A percentile compares a stretch with the other conserved stretches of the same genome.
Conservation (phyloP, 202 grass and related monocot genomes). For the Panicum hallii region DNA sequence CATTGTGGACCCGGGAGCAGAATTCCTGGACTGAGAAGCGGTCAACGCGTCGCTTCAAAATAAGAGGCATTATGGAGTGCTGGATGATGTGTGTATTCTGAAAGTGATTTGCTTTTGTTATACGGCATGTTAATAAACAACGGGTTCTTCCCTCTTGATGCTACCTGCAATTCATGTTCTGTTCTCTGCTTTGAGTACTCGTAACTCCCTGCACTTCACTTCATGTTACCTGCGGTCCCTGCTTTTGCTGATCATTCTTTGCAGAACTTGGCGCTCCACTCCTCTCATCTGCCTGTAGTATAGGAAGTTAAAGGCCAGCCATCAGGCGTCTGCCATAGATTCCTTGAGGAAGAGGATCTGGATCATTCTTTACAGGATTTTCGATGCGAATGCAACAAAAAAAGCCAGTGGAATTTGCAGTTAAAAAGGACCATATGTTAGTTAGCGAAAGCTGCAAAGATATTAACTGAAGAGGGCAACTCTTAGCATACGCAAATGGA, state of each 20-base stretch:
- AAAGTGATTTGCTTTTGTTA: conserved; percentile 31
- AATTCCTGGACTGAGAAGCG: background rate
- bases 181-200: background rate
- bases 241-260: background rate
- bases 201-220: background rate
- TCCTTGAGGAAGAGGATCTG: background rate
- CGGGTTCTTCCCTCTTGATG: conserved; percentile 10
- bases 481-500: background rate
- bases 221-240: background rate
- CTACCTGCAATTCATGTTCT: conserved; percentile 18
- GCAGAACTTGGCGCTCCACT: conserved; percentile 57
- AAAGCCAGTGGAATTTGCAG: background rate
- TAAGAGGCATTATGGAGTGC: conserved; percentile 28
- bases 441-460: background rate
- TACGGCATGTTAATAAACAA: conserved; percentile 25
- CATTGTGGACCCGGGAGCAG: background rate
- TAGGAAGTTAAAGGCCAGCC: background rate
- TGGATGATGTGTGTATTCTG: conserved; percentile 46
- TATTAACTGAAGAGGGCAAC: background rate
- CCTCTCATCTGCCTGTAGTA: conserved; percentile 81
- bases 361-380: conserved; percentile 1
- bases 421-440: background rate
- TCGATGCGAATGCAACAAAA: background rate
- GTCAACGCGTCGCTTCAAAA: conserved; percentile 6
- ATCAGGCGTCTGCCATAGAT: background rate